Evolutionary conservation across 257 asterid genomes (phyloP).

Genomic region (Gynochthodes officinalis): DNA sequence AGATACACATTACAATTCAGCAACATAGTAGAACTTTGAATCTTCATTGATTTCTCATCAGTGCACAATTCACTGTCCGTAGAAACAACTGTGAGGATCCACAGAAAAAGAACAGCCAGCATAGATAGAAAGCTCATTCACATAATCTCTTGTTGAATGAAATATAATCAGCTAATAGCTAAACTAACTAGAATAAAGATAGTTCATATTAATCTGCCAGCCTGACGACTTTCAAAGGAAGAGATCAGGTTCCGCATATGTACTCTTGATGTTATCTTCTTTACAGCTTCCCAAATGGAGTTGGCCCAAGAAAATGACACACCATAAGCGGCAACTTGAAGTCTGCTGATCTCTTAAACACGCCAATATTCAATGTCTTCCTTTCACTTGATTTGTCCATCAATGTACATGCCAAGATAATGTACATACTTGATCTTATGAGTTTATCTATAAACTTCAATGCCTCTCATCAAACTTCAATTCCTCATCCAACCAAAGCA

Average conservation of each 20-base stretch:
- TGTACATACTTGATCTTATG: background rate
- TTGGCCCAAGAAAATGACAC: background rate
- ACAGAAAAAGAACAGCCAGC: too few species aligned
- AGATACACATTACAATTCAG: background rate
- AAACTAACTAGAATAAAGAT: background rate
- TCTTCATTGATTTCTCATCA: background rate
- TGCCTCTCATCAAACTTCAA: background rate
- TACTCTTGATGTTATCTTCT: background rate
- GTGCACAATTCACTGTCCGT: background rate
- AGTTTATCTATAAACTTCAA: background rate
- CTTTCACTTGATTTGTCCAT: background rate
- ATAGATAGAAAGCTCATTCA: background rate
- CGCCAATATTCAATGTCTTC: background rate
- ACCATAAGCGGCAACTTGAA: background rate
- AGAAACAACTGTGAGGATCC: background rate
- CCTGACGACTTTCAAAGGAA: background rate
- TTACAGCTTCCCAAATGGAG: background rate
- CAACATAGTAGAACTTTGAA: background rate
- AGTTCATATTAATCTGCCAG: background rate
- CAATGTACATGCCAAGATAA: background rate
- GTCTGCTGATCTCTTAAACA: background rate
- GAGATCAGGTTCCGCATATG: background rate
- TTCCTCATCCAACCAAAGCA: background rate
- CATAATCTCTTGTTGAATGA: background rate
- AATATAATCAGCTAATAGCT: background rate